A percentile compares a stretch with the other conserved stretches of the same genome.
Conservation (phyloP, 345 rosid genomes). For the Isatis tinctoria region DNA sequence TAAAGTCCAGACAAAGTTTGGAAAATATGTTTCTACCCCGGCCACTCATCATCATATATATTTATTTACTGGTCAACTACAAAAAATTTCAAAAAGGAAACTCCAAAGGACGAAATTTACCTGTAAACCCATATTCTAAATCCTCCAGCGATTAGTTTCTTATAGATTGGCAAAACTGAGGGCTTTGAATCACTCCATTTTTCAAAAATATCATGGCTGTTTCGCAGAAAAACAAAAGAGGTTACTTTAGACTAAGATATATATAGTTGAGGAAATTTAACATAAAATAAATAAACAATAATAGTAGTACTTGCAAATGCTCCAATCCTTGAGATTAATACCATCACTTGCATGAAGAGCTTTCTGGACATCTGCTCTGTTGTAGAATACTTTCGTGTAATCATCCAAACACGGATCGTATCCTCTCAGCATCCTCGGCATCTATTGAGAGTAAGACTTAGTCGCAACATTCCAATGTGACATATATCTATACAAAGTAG, state of each 20-base stretch:
- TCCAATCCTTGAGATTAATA: constrained; percentile 59
- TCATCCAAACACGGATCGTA: constrained; percentile 84
- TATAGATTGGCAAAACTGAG: constrained; percentile 74
- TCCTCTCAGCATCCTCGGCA: constrained; percentile 78
- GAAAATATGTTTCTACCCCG: background rate
- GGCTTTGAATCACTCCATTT: constrained; percentile 48
- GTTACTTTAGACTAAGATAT: background rate
- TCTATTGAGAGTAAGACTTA: constrained; percentile 32
- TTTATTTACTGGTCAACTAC: too few relatives aligned
- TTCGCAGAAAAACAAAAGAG: background rate
- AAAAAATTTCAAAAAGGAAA: background rate
- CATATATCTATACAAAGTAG: background rate
- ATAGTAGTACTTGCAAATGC: constrained; percentile 74
- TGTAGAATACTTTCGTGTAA: constrained; percentile 66
- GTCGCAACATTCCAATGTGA: background rate
- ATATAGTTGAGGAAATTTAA: background rate
- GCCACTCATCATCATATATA: too few relatives aligned
- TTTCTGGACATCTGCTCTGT: constrained; percentile 72
- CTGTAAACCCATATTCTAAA: constrained; percentile 88
- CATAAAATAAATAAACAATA: background rate
- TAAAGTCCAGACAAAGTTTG: background rate
- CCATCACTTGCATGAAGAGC: constrained; percentile 84
- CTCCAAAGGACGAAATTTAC: constrained; percentile 29
- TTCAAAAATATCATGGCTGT: constrained; percentile 44
- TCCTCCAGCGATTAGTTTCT: constrained; percentile 66